Base-by-base conservation (phyloP, 1,139 yeast species). In the Candida pseudoviswanathii region DNA sequence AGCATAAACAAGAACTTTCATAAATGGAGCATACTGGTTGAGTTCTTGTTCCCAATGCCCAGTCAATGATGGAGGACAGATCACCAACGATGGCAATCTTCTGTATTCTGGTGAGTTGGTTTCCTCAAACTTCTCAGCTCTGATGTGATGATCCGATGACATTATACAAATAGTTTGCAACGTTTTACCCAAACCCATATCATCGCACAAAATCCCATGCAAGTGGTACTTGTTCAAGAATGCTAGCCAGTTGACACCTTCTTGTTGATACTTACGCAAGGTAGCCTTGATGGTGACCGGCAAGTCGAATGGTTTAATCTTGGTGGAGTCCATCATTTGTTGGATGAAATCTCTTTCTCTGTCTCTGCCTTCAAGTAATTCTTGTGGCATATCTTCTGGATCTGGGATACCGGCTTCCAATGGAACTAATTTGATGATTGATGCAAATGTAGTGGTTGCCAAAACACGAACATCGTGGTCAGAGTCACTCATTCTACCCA, bases 1-100 rank as follows among this genome's bases (percentile, higher is more conserved):
- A 21, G 96, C 97, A 67, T 94, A 94, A 1, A 91, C 94, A 43
- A 89, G 67, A 5, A 89, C 89, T 44, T 80, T 84, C 70, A 95
- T 75, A 58, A 89, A 88, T 43, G 99, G 96, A 0, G 98, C 90
- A 66, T 91, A 95, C 56, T 89, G 94, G 54, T 83, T 81, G 55
- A 95, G 75, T 69, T 95, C 99, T 66, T 90, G 97, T 65, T 91
- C 96, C 99, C 99, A 95, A 68, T 95, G 99, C 27, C 99, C 99
- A 1, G 97, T 91, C 57, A 95, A 80, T 0, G 98, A 90, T 0
- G 99, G 98, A 1, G 99, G 99, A 71, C 99, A 94, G 26, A 95
- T 81, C 45, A 95, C 84, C 58, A 95, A 71, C 0, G 97, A 84
- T 0, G 99, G 96, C 32, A 94, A 73, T 34, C 82, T 84, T 55